phyloP scores from a whole-genome alignment of 225 moss, liverwort and hornwort genomes.

The Ulota crispa region DNA sequence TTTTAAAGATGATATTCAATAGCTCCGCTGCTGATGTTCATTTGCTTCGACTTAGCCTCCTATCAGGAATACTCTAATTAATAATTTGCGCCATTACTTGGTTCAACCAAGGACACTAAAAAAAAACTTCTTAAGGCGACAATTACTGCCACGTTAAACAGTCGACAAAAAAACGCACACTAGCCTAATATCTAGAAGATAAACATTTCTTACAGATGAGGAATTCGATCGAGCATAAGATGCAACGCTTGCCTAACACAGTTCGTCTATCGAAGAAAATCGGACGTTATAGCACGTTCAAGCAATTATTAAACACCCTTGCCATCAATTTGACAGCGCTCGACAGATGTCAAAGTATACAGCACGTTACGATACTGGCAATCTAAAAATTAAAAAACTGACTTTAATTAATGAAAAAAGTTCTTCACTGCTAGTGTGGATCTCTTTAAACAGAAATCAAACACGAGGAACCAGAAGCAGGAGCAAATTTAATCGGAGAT shows the following conservation, averaged over 20 bases:
- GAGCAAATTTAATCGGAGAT: neutral
- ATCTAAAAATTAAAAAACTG: neutral
- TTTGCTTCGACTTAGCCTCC: neutral
- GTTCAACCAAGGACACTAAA: neutral
- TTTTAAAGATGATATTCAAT: neutral
- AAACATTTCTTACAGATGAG: neutral
- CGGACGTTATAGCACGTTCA: neutral
- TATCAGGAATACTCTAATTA: neutral
- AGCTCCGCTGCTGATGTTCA: neutral
- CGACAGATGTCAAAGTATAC: neutral
- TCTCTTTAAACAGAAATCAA: neutral
- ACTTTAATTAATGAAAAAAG: neutral
- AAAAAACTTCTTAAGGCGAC: neutral
- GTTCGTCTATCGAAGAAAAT: neutral
- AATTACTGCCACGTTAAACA: constrained; percentile 1
- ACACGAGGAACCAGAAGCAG: neutral
- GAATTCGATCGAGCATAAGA: neutral
- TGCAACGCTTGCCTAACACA: constrained; percentile 1
- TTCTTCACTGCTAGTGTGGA: neutral
- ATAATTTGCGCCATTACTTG: neutral
- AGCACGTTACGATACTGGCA: neutral
- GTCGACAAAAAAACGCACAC: neutral
- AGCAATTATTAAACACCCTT: neutral
- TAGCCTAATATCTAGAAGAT: neutral
- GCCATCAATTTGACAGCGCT: constrained; percentile 1